Evolutionary conservation across 441 rosid genomes (phyloP), one percentile per base, ranked within the genome.

Genomic region (Manihot esculenta): DNA sequence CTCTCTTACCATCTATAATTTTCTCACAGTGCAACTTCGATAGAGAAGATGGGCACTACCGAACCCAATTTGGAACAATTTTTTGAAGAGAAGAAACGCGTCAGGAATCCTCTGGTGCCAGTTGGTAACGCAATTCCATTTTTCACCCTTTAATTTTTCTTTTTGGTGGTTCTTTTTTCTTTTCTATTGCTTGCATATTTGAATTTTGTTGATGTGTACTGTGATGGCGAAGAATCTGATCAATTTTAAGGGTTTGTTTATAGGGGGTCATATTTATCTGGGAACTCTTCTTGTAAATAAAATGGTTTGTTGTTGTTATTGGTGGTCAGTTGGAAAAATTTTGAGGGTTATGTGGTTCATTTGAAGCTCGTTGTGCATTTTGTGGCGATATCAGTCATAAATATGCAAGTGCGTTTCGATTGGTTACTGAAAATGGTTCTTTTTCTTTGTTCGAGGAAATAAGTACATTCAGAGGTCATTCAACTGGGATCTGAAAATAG

Each of bases 71-170:
- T 88, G 74, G 99, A 90, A 56, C 88, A 90, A 12, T 78, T 94
- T 4, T 77, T 83, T 20, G 84, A 78, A 73, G 89, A 87, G 85
- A 92, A 90, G 86, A 87, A 85, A 84, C 90, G 90, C 10, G 82
- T 76, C 23, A 83, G 92, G 74, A 94, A 94, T 74, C 97, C 97
- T 69, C 80, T 87, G 33, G 99, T 94, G 13, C 99, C 97, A 33
- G 74, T 94, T 54, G 99, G 99, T 92, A 85, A 53, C 44, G 15
- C 14, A 38, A 33, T n/a, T 27, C 3, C 24, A 13, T 38, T 27
- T 41, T 20, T 44, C 18, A 7, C 42, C 21, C 8, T 58, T 17
- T 0, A 54, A 6, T 9, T 20, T 42, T 50, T 2, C 17, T 20
- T 38, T 26, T 38, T 33, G 38, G 38, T 33, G 18, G 15, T 56